phyloP scores from a whole-genome alignment of 1,284 basidiomycete genomes.

The Irpex sp. region DNA sequence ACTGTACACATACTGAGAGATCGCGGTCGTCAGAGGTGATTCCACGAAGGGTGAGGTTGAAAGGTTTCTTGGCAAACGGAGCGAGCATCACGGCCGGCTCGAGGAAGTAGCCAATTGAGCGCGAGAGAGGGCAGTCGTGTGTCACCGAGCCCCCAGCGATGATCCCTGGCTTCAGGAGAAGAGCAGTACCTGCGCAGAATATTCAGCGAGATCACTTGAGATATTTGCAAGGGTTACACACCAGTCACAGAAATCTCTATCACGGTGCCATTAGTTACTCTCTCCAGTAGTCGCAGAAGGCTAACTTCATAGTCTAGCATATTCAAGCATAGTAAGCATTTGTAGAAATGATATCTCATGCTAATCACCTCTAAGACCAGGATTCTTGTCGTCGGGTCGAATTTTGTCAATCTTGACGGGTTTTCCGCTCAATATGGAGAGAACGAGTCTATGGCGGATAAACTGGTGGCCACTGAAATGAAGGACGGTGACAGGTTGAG shows the following conservation, averaged over 20 bases:
- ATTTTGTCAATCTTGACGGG: conserved; percentile 88
- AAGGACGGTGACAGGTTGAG: conserved; percentile 38
- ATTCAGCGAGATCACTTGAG: not conserved
- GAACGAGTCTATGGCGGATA: conserved; percentile 82
- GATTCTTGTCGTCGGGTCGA: conserved; percentile 88
- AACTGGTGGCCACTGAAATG: conserved; percentile 80
- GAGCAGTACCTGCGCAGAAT: conserved; percentile 67
- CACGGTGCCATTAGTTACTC: conserved; percentile 90
- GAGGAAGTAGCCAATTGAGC: conserved; percentile 92
- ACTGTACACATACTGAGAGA: conserved; percentile 63
- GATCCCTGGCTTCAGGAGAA: conserved; percentile 90
- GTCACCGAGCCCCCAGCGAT: conserved; percentile 80
- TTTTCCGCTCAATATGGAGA: conserved; percentile 87
- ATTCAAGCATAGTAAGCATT: conserved; percentile 1
- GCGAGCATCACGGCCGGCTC: conserved; percentile 90
- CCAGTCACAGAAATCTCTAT: conserved; percentile 98
- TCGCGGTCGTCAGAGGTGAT: conserved; percentile 90
- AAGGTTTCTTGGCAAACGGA: conserved; percentile 89
- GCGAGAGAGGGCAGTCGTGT: conserved; percentile 86
- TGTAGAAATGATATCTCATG: not conserved
- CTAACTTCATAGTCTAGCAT: conserved; percentile 88
- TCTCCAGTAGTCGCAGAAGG: conserved; percentile 86
- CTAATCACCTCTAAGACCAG: conserved; percentile 81
- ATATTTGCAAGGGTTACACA: conserved; percentile 30
- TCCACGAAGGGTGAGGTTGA: conserved; percentile 81